phyloP scores from a whole-genome alignment of 2,329 filamentous ascomycete genomes.

The Didymella keratinophila region DNA sequence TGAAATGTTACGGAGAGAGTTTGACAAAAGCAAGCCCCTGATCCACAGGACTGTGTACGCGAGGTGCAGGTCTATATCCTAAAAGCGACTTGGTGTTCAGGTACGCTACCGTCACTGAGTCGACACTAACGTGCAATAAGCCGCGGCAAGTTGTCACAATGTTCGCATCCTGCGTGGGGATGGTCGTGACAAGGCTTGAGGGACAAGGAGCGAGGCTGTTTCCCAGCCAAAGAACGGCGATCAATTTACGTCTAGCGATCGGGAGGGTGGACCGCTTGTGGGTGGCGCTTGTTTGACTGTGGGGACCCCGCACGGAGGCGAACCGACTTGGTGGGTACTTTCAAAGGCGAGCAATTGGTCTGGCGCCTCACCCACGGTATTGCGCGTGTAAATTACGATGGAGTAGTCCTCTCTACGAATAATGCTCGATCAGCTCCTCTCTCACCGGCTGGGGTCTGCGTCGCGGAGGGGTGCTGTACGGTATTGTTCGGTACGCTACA shows the following conservation, averaged over 20 bases:
- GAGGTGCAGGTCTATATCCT: conserved; percentile 17
- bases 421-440: neutral
- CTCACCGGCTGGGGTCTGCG: neutral
- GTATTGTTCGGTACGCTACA: neutral
- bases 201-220: conserved; percentile 3
- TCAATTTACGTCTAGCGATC: neutral
- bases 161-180: conserved; percentile 4
- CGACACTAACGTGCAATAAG: conserved; percentile 7
- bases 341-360: neutral
- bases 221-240: conserved; percentile 7
- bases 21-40: conserved; percentile 10
- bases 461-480: neutral
- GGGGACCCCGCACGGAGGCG: conserved; percentile 14
- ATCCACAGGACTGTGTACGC: conserved; percentile 7
- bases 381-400: neutral
- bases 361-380: neutral
- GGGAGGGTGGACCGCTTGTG: conserved; percentile 5
- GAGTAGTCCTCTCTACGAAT: neutral
- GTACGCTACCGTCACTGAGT: conserved; percentile 5
- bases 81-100: conserved; percentile 1
- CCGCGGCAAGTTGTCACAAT: conserved; percentile 17
- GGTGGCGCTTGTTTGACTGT: conserved; percentile 11
- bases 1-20: conserved; percentile 13
- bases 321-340: conserved; percentile 4
- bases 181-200: neutral